Evolutionary conservation across 306 rosid species (phyloP).

Genomic region (Ochetophila trinervis): DNA sequence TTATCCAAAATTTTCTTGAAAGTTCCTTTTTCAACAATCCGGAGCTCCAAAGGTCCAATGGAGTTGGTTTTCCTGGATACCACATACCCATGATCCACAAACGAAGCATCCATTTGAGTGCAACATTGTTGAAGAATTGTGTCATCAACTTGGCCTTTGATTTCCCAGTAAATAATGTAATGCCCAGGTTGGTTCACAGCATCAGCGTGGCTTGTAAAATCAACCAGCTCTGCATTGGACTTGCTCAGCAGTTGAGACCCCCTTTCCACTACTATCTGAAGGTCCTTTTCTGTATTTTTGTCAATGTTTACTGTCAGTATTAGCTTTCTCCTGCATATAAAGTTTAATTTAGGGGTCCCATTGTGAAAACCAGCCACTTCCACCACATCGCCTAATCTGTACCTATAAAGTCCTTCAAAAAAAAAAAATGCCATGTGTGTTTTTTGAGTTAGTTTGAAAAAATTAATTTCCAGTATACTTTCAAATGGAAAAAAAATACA

Average conservation of each 20-base stretch:
- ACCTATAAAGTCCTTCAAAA: constrained; percentile 71
- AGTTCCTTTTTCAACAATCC: constrained; percentile 68
- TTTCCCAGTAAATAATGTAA: constrained; percentile 80
- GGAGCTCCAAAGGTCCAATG: constrained; percentile 71
- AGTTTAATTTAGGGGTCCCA: constrained; percentile 74
- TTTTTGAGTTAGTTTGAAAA: background rate
- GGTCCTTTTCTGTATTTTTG: constrained; percentile 91
- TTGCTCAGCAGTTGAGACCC: constrained; percentile 47
- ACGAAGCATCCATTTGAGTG: constrained; percentile 65
- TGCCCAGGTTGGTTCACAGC: constrained; percentile 53
- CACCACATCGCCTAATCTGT: constrained; percentile 87
- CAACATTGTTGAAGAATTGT: constrained; percentile 49
- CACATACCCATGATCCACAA: constrained; percentile 79
- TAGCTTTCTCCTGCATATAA: constrained; percentile 75
- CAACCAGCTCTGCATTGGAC: constrained; percentile 59
- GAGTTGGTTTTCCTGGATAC: constrained; percentile 66
- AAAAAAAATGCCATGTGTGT: background rate
- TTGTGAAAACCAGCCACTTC: constrained; percentile 79
- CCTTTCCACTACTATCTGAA: constrained; percentile 74
- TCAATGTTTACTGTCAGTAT: constrained; percentile 70
- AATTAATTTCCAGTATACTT: background rate
- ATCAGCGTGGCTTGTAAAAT: constrained; percentile 79
- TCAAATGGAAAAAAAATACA: too few species aligned
- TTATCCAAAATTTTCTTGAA: constrained; percentile 72
- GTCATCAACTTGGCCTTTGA: constrained; percentile 70